A percentile compares a stretch with the other conserved stretches of the same genome.
These are phyloP conservation scores for Cyclotella kingstonii DNA, from an alignment of 108 stramenopile species.

Conservation along the genomic window DNA sequence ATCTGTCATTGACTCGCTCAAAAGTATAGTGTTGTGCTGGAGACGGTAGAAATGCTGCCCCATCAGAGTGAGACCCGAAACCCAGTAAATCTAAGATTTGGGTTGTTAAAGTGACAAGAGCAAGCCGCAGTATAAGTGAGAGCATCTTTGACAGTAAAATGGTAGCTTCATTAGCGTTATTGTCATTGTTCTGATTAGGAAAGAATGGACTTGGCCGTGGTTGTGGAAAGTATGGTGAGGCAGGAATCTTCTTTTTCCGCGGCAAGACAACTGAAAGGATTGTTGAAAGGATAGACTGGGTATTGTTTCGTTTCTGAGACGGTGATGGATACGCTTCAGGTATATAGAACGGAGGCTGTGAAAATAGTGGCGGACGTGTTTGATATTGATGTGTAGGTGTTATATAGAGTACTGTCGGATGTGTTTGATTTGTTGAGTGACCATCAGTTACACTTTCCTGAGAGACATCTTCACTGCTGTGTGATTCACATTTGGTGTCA, in stretches of 20 bases:
- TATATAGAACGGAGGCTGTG: conserved; percentile 3
- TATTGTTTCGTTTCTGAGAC: conserved; percentile 1
- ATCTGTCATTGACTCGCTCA: conserved; percentile 81
- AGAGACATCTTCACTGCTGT: not conserved
- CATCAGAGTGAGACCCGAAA: conserved; percentile 39
- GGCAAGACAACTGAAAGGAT: conserved; percentile 27
- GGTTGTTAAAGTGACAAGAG: conserved; percentile 36
- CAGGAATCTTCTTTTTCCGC: conserved; percentile 13
- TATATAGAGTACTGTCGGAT: conserved; percentile 12
- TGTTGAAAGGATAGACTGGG: conserved; percentile 34
- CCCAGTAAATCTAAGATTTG: conserved; percentile 48
- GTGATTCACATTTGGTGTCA: not conserved
- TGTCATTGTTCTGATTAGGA: conserved; percentile 3
- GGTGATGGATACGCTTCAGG: conserved; percentile 3
- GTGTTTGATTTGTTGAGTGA: conserved; percentile 27
- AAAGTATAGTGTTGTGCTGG: conserved; percentile 78
- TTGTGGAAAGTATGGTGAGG: conserved; percentile 26
- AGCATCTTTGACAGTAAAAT: conserved; percentile 4
- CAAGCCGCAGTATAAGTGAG: conserved; percentile 37
- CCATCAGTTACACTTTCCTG: no score
- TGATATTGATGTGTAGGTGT: conserved; percentile 11
- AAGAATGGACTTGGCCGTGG: no score
- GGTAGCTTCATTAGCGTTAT: conserved; percentile 13
- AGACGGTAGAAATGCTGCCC: conserved; percentile 46
- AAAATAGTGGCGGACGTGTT: conserved; percentile 5